Conservation (phyloP, 116 monocot species). For the Thalassia testudinum region DNA sequence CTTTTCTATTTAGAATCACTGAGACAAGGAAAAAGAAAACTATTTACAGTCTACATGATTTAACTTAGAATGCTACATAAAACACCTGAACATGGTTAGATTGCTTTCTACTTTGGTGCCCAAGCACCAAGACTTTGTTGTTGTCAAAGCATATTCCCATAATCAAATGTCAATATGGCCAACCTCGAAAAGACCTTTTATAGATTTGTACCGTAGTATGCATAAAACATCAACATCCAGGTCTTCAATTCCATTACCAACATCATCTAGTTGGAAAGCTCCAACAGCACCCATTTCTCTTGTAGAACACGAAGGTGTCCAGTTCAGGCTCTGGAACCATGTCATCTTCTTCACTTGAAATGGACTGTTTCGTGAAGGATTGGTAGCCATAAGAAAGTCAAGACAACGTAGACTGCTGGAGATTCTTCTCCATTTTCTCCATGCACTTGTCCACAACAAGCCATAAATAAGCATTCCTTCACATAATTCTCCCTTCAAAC, state of each 20-base stretch:
- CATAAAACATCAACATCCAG: slow-evolving; percentile 75
- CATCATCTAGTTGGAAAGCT: slow-evolving; percentile 91
- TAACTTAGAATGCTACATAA: too few relatives aligned
- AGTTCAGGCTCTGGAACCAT: slow-evolving; percentile 90
- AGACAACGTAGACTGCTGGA: slow-evolving; percentile 57
- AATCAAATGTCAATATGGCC: slow-evolving; percentile 32
- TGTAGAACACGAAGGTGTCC: slow-evolving; percentile 94
- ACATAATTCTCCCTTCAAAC: background rate
- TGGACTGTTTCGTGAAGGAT: slow-evolving; percentile 62
- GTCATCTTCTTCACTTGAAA: slow-evolving; percentile 93
- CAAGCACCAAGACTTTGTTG: background rate
- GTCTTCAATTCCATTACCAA: slow-evolving; percentile 80
- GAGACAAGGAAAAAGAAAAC: too few relatives aligned
- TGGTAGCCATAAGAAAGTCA: slow-evolving; percentile 67
- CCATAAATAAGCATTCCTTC: background rate
- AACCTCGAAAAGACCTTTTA: slow-evolving; percentile 73
- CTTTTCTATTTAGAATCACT: too few relatives aligned
- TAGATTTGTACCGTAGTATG: slow-evolving; percentile 90
- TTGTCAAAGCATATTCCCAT: too few relatives aligned
- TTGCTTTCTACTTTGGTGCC: background rate
- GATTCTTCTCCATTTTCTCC: slow-evolving; percentile 60
- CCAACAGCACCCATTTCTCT: slow-evolving; percentile 70
- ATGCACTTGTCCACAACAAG: slow-evolving; percentile 8
- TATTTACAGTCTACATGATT: too few relatives aligned
- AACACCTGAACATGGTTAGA: too few relatives aligned